These are phyloP conservation scores for Hygrophila difformis DNA, from an alignment of 257 asterid species.

Conservation along the genomic window DNA sequence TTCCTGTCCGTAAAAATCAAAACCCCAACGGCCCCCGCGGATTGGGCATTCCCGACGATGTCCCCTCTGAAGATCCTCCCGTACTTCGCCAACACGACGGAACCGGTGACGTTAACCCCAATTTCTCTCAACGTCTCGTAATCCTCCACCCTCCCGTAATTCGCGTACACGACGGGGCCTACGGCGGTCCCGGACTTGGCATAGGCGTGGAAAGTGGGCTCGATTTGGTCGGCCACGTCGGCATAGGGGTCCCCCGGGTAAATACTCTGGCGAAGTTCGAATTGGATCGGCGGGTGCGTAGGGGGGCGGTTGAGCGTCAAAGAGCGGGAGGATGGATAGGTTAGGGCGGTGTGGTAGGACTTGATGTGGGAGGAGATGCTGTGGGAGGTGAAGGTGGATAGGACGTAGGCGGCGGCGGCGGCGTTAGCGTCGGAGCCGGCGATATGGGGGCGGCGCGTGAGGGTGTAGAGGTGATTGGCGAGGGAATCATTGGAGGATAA, in stretches of 20 bases:
- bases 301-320: constrained; percentile 31
- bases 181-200: constrained; percentile 67
- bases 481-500: constrained; percentile 44
- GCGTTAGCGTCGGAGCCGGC: constrained; percentile 79
- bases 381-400: constrained; percentile 51
- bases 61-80: constrained; percentile 78
- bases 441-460: constrained; percentile 71
- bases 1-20: constrained; percentile 66
- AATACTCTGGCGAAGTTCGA: constrained; percentile 46
- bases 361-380: constrained; percentile 32
- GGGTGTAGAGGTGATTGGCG: constrained; percentile 49
- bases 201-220: constrained; percentile 62
- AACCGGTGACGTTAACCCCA: constrained; percentile 62
- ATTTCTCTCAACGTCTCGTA: constrained; percentile 28
- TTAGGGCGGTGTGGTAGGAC: constrained; percentile 49
- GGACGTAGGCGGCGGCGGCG: constrained; percentile 65
- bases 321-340: constrained; percentile 63
- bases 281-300: constrained; percentile 27
- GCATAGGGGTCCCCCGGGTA: constrained; percentile 58
- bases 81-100: constrained; percentile 58
- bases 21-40: constrained; percentile 59
- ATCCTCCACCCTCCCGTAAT: constrained; percentile 73
- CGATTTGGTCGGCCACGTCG: constrained; percentile 37
- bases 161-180: constrained; percentile 59
- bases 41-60: constrained; percentile 55